phyloP scores from a whole-genome alignment of 257 asterid species.

The Solanum gandarillasii region DNA sequence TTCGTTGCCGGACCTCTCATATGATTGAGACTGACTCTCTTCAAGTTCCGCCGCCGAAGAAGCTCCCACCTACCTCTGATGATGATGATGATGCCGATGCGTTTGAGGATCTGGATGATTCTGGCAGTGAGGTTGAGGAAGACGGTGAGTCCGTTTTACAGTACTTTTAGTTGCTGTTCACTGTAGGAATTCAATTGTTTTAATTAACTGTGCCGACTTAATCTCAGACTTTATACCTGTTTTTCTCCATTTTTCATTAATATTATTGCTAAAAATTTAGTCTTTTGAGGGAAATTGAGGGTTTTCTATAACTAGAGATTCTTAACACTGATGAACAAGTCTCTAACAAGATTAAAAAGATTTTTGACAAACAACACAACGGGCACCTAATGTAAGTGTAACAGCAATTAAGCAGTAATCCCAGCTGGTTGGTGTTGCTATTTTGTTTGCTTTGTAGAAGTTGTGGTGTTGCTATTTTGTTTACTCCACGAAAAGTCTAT shows the following conservation, averaged over 20 bases:
- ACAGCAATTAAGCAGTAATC: not conserved
- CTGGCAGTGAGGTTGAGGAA: conserved; percentile 94
- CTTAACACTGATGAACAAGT: not conserved
- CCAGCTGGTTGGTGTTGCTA: not conserved
- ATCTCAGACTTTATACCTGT: not conserved
- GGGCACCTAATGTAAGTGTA: too few relatives aligned
- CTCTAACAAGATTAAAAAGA: too few relatives aligned
- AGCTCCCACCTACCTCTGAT: not conserved
- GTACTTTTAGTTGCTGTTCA: not conserved
- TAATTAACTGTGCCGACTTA: not conserved
- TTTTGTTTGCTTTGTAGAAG: too few relatives aligned
- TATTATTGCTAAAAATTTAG: not conserved
- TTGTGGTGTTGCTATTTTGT: too few relatives aligned
- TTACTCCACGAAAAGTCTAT: too few relatives aligned
- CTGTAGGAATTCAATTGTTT: not conserved
- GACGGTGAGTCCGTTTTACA: conserved; percentile 44
- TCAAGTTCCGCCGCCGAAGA: conserved; percentile 46
- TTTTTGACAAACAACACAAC: too few relatives aligned
- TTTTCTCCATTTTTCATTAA: not conserved
- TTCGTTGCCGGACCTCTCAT: conserved; percentile 71
- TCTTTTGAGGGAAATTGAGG: not conserved
- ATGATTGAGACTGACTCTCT: conserved; percentile 58
- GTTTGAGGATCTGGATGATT: conserved; percentile 39
- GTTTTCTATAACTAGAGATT: not conserved
- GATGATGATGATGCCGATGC: conserved; percentile 20